Base-by-base conservation (phyloP, 169 alveolate genomes). In the Plasmodium berghei region DNA sequence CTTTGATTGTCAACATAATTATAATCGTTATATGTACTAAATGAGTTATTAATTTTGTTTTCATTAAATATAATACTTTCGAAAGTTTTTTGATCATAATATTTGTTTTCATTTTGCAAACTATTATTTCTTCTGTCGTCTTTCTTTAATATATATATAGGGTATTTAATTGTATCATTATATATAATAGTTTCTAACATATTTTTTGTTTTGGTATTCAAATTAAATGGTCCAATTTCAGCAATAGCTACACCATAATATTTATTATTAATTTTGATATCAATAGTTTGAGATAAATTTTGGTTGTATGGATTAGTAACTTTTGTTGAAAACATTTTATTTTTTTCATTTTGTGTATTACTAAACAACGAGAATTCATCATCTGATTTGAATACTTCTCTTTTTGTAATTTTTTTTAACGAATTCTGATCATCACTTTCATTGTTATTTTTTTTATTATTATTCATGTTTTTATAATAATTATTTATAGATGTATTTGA, bases 241-340 rank as follows among this genome's bases (percentile, higher is more conserved):
- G 77, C 89, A 55, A 56, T 45, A 14, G 89, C 89, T 24, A 75
- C 89, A 5, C 89, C 89, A 5, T 20, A 3, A 63, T 75, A 75
- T 22, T 75, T 75, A 2, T 18, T 56, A 34, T 34, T 34, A 28
- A 28, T 28, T 16, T 16, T 34, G 12, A 20, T 12, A 67, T 14
- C 22, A 2, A 3, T 24, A 64, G 16, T 64, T 20, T 16, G 26
- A 40, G 14, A 4, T 1, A 5, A 4, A 14, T 34, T 46, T 5
- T 69, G n/a, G 2, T n/a, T 28, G 3, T 8, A 67, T 16, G 83
- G 5, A 8, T 48, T 26, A 14, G 56, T 3, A 49, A 9, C 8
- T n/a, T 9, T 10, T 18, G 66, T 18, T 10, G 26, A 9, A 0
- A 18, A 4, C 1, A 1, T 14, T 22, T 40, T 40, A 18, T 4